Conservation (phyloP, 106 monocot species). For the Triglochin maritima region DNA sequence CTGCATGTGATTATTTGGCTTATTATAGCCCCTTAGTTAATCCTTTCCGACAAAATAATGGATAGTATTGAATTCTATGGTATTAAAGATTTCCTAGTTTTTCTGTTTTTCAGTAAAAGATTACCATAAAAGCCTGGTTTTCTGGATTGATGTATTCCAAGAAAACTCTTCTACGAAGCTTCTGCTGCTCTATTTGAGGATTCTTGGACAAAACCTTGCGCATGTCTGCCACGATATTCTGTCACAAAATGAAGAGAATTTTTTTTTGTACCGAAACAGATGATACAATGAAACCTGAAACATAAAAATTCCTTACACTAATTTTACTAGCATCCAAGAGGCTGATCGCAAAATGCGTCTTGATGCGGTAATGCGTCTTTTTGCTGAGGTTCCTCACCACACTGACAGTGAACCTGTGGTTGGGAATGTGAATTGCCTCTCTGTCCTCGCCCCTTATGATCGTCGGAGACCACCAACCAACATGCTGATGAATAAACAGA, state of each 20-base stretch:
- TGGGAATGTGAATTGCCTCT: constrained; percentile 96
- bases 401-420: constrained; percentile 90
- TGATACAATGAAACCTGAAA: background rate
- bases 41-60: too few species aligned
- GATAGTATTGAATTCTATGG: too few species aligned
- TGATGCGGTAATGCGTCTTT: constrained; percentile 96
- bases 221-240: constrained; percentile 99
- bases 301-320: constrained; percentile 33
- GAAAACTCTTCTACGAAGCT: constrained; percentile 91
- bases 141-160: constrained; percentile 87
- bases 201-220: constrained; percentile 92
- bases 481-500: constrained; percentile 41
- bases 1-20: too few species aligned
- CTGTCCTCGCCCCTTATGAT: constrained; percentile 95
- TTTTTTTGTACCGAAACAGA: background rate
- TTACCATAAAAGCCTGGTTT: constrained; percentile 91
- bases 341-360: constrained; percentile 95
- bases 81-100: too few species aligned
- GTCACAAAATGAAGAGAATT: constrained; percentile 6
- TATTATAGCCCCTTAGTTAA: too few species aligned
- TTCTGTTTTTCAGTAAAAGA: too few species aligned
- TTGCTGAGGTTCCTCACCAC: constrained; percentile 93
- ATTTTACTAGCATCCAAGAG: constrained; percentile 95
- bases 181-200: constrained; percentile 97
- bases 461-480: constrained; percentile 99